Evolutionary conservation across 2,329 filamentous ascomycete species (phyloP), one percentile per base, ranked within the genome.

Genomic region (Verticillium zaregamsianum): DNA sequence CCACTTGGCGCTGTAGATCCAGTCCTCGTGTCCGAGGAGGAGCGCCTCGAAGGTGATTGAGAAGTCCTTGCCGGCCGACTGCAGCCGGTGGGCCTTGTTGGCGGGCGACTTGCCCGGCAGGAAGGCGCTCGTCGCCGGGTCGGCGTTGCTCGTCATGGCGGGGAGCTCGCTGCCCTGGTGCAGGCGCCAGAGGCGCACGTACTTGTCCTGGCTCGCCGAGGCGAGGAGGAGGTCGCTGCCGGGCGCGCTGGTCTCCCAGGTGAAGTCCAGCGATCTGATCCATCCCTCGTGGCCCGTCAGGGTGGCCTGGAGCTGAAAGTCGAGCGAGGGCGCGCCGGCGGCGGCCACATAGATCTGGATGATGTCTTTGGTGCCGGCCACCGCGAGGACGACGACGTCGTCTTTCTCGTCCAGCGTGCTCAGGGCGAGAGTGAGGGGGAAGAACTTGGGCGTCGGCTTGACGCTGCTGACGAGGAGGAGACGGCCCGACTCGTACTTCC

Each of bases 121-220:
- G 60, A 88, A 83, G 8, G 83, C 82, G 15, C 85, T 86, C 23
- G 83, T 76, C 3, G 78, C 77, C 57, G 86, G 82, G 63, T 90
- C 86, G 5, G 85, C 80, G 28, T 76, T 77, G 1, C 82, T 79
- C 45, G 82, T 83, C 58, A 83, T 79, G 0, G 81, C 77, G 1
- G 88, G 87, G 2, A 90, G 76, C 37, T 88, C 85, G 62, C 84
- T 83, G 37, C 91, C 92, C 64, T 85, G 80, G 66, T 91, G 90
- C 39, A 99, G 78, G 62, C 93, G 87, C 95, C 95, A 99, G 39
- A 99, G 84, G 49, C 95, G 90, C 63, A 98, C 89, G 70, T 98
- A 99, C 77, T 96, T 97, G 76, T 99, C 95, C 74, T 99, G 95
- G 72, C 94, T 98, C 25, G 93, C 93, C 12, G 94, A 98, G 0